phyloP scores from a whole-genome alignment of 495 filamentous ascomycete genomes.

The Pyronema omphalodes region DNA sequence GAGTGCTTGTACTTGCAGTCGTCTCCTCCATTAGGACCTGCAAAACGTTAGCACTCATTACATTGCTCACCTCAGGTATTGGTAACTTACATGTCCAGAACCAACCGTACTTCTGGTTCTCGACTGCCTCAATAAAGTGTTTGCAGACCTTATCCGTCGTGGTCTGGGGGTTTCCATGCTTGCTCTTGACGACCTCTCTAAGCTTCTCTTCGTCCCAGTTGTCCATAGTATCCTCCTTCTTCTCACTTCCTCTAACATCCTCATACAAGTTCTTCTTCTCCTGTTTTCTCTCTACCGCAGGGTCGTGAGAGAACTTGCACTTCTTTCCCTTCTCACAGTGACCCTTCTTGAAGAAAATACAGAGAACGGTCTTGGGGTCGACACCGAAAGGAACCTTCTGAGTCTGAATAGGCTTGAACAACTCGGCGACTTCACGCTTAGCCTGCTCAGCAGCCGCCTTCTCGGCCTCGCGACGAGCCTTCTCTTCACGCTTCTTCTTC shows the following conservation, averaged over 20 bases:
- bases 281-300: slow-evolving; percentile 70
- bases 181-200: slow-evolving; percentile 71
- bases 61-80: background rate
- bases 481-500: slow-evolving; percentile 81
- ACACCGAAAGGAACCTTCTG: slow-evolving; percentile 97
- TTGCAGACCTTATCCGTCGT: slow-evolving; percentile 99
- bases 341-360: slow-evolving; percentile 88
- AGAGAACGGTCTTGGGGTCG: slow-evolving; percentile 95
- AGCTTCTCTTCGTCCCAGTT: slow-evolving; percentile 97
- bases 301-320: slow-evolving; percentile 94
- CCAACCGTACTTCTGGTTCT: slow-evolving; percentile 98
- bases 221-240: slow-evolving; percentile 78
- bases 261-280: slow-evolving; percentile 86
- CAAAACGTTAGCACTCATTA: background rate
- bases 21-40: slow-evolving; percentile 73
- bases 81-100: slow-evolving; percentile 60
- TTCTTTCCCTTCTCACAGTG: slow-evolving; percentile 88
- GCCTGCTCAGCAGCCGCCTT: slow-evolving; percentile 63
- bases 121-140: slow-evolving; percentile 92
- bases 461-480: slow-evolving; percentile 62
- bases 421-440: slow-evolving; percentile 60
- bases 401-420: slow-evolving; percentile 86
- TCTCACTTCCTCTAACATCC: slow-evolving; percentile 57
- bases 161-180: slow-evolving; percentile 91
- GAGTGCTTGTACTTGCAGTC: slow-evolving; percentile 98